Evolutionary conservation across 768 basidiomycete species (phyloP), one percentile per base, ranked within the genome.

Genomic region (Agaricus blazei): DNA sequence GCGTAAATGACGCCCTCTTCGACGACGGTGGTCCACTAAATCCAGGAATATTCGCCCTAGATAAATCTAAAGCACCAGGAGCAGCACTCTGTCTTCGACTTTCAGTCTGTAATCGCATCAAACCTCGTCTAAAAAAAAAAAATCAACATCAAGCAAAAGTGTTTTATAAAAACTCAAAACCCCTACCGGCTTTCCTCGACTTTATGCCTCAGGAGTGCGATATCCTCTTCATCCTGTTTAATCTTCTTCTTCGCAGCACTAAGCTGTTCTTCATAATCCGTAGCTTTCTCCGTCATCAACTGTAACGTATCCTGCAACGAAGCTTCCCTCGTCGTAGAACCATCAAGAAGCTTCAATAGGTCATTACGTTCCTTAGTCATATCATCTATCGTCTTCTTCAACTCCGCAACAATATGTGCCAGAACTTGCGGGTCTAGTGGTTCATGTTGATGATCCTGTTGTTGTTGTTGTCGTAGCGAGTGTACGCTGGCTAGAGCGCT

Each of bases 81-180:
- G 71, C 72, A 51, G 75, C 72, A 65, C 84, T 86, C 59, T 81
- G 78, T 28, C 88, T 76, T 52, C 85, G 75, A 62, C 74, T 87
- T 67, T 93, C 90, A 8, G 84, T 82, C 65, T 93, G 91, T 8
- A 93, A 76, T 15, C 88, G 81, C 91, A 93, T 93, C 50, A 93
- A 75, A 26, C 89, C 91, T 44, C 90, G 87, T 62, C 90, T 90
- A 64, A 14, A 51, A 48, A 27, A 53, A 43, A 51, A 41, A 51
- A 29, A 24, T 48, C 46, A 48, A 27, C 9, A 58, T 40, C 46
- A 28, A 38, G 34, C 31, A 36, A 15, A 42, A 23, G 31, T 23
- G 46, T 52, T 48, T 37, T 14, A 60, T 40, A 47, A 34, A 64
- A 14, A 52, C 14, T 4, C 4, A 9, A 9, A 38, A 31, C 31